These are phyloP conservation scores for Xylaria sp. DNA, from an alignment of 2,329 filamentous ascomycete genomes.

Conservation along the genomic window DNA sequence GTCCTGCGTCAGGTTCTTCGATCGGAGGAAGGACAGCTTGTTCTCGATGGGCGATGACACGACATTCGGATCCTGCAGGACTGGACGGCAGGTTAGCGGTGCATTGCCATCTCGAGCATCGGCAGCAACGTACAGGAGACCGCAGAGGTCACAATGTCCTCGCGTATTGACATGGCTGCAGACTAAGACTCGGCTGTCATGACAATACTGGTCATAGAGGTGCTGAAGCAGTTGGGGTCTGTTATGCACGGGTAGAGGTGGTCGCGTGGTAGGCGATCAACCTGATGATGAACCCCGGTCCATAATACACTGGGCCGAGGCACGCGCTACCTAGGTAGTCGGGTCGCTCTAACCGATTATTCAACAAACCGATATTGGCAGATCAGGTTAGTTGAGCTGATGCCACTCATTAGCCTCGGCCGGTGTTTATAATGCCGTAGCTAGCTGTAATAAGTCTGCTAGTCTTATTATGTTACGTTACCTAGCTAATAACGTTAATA, in stretches of 20 bases:
- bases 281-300: constrained; percentile 28
- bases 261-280: neutral
- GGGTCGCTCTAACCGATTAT: too few species aligned
- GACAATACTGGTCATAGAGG: constrained; percentile 6
- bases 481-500: too few species aligned
- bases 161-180: constrained; percentile 77
- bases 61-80: constrained; percentile 93
- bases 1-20: constrained; percentile 95
- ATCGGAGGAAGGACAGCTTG: constrained; percentile 87
- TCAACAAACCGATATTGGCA: too few species aligned
- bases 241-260: neutral
- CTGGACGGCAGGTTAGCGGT: constrained; percentile 46
- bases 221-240: neutral
- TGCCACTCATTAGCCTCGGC: too few species aligned
- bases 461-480: too few species aligned
- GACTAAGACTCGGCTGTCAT: constrained; percentile 16
- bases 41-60: constrained; percentile 89
- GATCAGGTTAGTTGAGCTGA: too few species aligned
- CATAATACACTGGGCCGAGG: constrained; percentile 29
- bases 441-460: too few species aligned
- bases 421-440: too few species aligned
- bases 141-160: constrained; percentile 61
- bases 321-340: too few species aligned
- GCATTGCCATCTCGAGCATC: constrained; percentile 14
- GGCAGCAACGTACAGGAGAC: constrained; percentile 34